Base-by-base conservation (phyloP, 1,284 basidiomycete species). In the Cryptococcus sp. region DNA sequence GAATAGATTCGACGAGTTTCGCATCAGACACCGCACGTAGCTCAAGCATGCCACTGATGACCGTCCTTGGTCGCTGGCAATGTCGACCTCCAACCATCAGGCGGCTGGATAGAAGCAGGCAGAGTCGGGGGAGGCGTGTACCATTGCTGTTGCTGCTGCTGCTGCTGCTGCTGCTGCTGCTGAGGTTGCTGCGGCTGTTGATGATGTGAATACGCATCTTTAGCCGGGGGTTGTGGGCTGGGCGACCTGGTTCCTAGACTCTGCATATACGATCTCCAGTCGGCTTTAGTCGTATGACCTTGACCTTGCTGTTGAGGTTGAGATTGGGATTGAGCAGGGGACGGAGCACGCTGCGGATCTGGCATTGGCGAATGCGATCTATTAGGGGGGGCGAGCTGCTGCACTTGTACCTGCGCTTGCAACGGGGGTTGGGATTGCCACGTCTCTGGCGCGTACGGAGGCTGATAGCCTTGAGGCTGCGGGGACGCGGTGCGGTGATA, bases 181-280 rank as follows among this genome's bases (percentile, higher is more conserved):
- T 47, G 49, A 44, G 47, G 54, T 13, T 17, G 20, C 20, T 15
- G 50, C 19, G 8, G 13, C 13, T 35, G 31, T 35, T 35, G 31
- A 35, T 35, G 8, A 13, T 4, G 31, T 13, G 31, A 10, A 16
- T 15, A 47, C 15, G 5, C 48, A 54, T 31, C 44, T 27, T 59
- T 63, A 15, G 64, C 66, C 3, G 64, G 62, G 19, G 69, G 65
- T 41, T 64, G 62, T 1, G 65, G 70, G 53, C 64, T 67, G 1
- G 63, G 41, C 8, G 61, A 49, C 31, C 61, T 23, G 6, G 61
- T 62, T 1, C 62, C 56, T 16, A 73, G 41, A 47, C 53, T 64
- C 19, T 62, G 53, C 65, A 77, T 71, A 54, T 76, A 77, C 22
- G 65, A 65, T 41, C 64, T 62, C 75, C 75, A 77, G 58, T 72